Percentiles rank a stretch among this genome's conserved stretches.
Evolutionary conservation across 805 yeast genomes (phyloP).

Genomic region (Vanderwaltozyma yarrowii): DNA sequence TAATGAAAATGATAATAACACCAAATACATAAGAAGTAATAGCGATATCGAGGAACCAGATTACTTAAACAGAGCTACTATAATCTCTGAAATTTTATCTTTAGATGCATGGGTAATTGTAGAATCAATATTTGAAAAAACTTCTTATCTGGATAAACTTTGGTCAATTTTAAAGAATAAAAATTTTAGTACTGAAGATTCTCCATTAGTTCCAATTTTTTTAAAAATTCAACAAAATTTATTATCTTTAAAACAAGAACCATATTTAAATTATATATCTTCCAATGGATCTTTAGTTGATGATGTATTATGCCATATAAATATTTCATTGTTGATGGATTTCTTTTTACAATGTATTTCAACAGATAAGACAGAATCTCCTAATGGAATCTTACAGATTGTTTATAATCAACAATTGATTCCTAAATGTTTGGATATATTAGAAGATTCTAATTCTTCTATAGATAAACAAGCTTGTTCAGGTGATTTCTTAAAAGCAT

Average conservation of each 20-base stretch:
- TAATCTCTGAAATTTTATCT: slow-evolving; percentile 66
- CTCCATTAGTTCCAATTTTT: slow-evolving; percentile 67
- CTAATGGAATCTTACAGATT: slow-evolving; percentile 76
- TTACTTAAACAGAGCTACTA: slow-evolving; percentile 15
- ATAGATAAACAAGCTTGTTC: slow-evolving; percentile 77
- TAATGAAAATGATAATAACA: not conserved
- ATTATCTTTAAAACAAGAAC: slow-evolving; percentile 58
- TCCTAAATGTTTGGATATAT: slow-evolving; percentile 53
- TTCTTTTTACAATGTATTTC: slow-evolving; percentile 76
- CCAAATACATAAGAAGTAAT: not conserved
- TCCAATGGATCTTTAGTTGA: slow-evolving; percentile 22
- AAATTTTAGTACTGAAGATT: slow-evolving; percentile 44
- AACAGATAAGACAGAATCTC: slow-evolving; percentile 77
- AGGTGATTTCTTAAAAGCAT: slow-evolving; percentile 85
- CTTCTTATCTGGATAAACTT: slow-evolving; percentile 48
- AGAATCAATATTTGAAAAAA: slow-evolving; percentile 73
- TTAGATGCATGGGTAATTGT: slow-evolving; percentile 87
- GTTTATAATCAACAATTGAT: slow-evolving; percentile 63
- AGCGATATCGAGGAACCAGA: not conserved
- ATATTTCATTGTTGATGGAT: slow-evolving; percentile 85
- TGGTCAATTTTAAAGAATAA: slow-evolving; percentile 67
- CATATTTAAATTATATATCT: not conserved
- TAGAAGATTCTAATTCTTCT: slow-evolving; percentile 43
- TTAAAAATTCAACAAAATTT: slow-evolving; percentile 81
- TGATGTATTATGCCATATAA: slow-evolving; percentile 63